Base-by-base conservation (phyloP, 2,329 filamentous ascomycete genomes). In the Hypomyces perniciosus region DNA sequence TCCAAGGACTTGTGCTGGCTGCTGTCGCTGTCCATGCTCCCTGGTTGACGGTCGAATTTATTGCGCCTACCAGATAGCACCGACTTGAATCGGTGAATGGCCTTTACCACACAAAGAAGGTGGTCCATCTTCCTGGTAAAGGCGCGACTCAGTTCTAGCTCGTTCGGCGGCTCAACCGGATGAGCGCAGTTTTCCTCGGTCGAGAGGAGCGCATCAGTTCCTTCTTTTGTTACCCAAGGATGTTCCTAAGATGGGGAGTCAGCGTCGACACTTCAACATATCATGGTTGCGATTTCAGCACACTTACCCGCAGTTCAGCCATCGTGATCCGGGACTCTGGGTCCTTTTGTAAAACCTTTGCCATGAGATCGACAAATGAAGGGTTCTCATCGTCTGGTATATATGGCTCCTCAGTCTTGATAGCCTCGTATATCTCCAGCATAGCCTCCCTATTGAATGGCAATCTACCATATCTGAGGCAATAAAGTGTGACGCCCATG, bases 401-500 rank as follows among this genome's bases (percentile, higher is more conserved):
- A 12, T 76, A 67, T 1, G 86, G 69, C 4, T 80, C 68, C 38
- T 95, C 85, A 30, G 76, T 80, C 57, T 86, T 86, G 68, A 99
- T 97, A 5, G 90, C 83, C 53, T 95, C 85, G 64, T 95, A 97
- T 55, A 97, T 81, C 46, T 96, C 91, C 50, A 96, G 74, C 53
- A 96, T 83, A 13, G 83, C 84, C 5, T 80, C 74, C 50, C 85
- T 81, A 61, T 91, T 86, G 63, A 97, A 99, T 0, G 93, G 93
- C 54, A 99, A 85, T 45, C 75, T 78, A 31, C 93, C 93, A 62
- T 95, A 97, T 54, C 87, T 84, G 37, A 99, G 77, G 66, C 93
- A 99, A 66, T 92, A 97, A 2, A 99, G 74, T 2, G 91, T 95
- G 7, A 96, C 85, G 6, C 93, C 93, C 92, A 97, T 97, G 4